Evolutionary conservation across 2,329 filamentous ascomycete genomes (phyloP).

Genomic region (Calonectria honghensis): DNA sequence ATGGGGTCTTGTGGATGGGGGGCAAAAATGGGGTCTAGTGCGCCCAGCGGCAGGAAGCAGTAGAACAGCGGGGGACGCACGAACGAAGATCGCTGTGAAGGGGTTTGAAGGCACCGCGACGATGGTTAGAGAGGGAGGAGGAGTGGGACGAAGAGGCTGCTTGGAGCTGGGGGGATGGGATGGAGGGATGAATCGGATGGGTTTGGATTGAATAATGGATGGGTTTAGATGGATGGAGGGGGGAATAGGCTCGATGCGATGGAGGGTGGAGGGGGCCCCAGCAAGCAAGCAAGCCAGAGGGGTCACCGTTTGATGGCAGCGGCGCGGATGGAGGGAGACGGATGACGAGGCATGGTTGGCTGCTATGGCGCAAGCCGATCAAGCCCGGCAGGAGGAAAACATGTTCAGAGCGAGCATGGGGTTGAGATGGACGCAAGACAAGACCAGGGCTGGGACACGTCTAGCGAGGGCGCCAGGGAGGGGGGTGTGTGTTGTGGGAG

Average conservation of each 20-base stretch:
- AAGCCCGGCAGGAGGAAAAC: constrained; percentile 31
- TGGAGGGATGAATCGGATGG: constrained; percentile 45
- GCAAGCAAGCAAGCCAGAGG: constrained; percentile 37
- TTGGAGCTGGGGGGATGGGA: constrained; percentile 27
- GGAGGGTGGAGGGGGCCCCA: constrained; percentile 50
- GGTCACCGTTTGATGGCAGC: constrained; percentile 54
- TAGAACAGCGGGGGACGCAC: constrained; percentile 36
- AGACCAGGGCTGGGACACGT: constrained; percentile 32
- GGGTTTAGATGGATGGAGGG: constrained; percentile 45
- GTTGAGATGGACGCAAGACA: constrained; percentile 37
- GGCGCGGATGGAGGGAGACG: constrained; percentile 56
- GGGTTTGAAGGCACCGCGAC: constrained; percentile 34
- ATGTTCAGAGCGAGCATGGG: constrained; percentile 29
- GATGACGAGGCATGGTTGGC: constrained; percentile 61
- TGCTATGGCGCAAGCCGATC: constrained; percentile 55
- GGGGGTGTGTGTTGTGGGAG: not conserved
- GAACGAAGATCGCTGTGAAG: constrained; percentile 34
- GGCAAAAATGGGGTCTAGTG: constrained; percentile 41
- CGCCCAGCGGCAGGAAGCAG: constrained; percentile 40
- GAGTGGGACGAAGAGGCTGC: constrained; percentile 38
- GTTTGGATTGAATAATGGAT: constrained; percentile 41
- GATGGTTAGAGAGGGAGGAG: constrained; percentile 35
- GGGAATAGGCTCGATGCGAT: constrained; percentile 49
- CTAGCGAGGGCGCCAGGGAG: constrained; percentile 21
- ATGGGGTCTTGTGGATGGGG: constrained; percentile 36